These are phyloP conservation scores for Lodderomyces beijingensis DNA, from an alignment of 1,139 yeast species.

Conservation along the genomic window DNA sequence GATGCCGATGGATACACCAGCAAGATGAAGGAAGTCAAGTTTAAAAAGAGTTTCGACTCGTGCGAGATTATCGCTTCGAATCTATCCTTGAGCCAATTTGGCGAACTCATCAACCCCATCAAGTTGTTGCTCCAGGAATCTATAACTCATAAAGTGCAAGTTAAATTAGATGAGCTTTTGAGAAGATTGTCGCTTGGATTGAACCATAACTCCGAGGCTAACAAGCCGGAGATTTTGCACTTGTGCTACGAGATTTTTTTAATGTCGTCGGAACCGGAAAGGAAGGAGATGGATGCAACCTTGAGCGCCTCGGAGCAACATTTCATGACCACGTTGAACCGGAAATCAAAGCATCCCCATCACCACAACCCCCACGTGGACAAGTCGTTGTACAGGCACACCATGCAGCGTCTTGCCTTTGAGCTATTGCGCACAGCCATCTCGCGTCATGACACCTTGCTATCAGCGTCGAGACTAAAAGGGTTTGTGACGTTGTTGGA, in stretches of 20 bases:
- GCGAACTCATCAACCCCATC: constrained; percentile 65
- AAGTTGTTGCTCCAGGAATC: constrained; percentile 62
- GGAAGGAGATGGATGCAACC: constrained; percentile 6
- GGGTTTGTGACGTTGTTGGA: constrained; percentile 77
- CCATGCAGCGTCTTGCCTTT: constrained; percentile 72
- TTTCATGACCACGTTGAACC: constrained; percentile 63
- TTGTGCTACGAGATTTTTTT: constrained; percentile 72
- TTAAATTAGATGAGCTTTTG: constrained; percentile 73
- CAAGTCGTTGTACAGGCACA: constrained; percentile 38
- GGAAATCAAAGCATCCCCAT: constrained; percentile 49
- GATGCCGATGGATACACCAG: constrained; percentile 90
- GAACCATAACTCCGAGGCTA: constrained; percentile 61
- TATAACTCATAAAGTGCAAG: constrained; percentile 63
- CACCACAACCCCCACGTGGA: constrained; percentile 46
- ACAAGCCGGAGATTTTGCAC: constrained; percentile 55
- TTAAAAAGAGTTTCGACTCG: constrained; percentile 83
- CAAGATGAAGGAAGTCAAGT: constrained; percentile 86
- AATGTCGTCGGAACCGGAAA: constrained; percentile 34
- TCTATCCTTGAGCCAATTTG: constrained; percentile 57
- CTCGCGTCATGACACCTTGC: constrained; percentile 52
- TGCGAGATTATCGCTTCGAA: constrained; percentile 72
- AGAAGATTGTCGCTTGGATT: constrained; percentile 76
- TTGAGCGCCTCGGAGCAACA: constrained; percentile 43
- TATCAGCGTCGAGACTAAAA: constrained; percentile 56
- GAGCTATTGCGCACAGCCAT: constrained; percentile 75